phyloP scores from a whole-genome alignment of 192 early-diverging fungal species.

The Ambispora gerdemannii region DNA sequence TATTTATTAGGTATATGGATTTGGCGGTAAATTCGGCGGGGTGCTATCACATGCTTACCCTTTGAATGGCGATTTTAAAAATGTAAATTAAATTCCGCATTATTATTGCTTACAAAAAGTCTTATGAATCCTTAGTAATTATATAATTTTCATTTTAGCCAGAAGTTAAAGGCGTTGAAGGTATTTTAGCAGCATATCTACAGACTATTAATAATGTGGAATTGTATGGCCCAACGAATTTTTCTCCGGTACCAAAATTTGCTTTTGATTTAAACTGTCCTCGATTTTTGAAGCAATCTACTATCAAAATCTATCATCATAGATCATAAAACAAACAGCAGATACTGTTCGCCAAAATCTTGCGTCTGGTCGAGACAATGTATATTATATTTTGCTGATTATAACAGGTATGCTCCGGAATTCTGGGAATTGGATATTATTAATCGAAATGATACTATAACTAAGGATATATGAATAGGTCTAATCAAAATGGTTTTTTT shows the following conservation, averaged over 20 bases:
- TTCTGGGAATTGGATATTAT: too few relatives aligned
- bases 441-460: too few relatives aligned
- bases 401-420: too few relatives aligned
- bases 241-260: conserved; percentile 40
- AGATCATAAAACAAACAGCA: conserved; percentile 24
- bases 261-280: not conserved
- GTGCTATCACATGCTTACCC: conserved; percentile 47
- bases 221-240: conserved; percentile 54
- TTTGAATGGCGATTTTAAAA: conserved; percentile 39
- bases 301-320: not conserved
- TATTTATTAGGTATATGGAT: conserved; percentile 42
- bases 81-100: conserved; percentile 32
- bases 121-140: not conserved
- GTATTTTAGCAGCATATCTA: conserved; percentile 46
- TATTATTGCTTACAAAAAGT: not conserved
- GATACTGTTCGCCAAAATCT: conserved; percentile 1
- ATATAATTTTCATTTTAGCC: conserved; percentile 39
- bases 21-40: conserved; percentile 48
- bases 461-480: too few relatives aligned
- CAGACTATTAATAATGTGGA: conserved; percentile 36
- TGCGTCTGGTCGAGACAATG: not conserved
- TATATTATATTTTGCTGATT: conserved; percentile 26
- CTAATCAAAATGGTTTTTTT: too few relatives aligned
- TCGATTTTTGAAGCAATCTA: not conserved
- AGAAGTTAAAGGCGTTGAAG: conserved; percentile 50